Evolutionary conservation across 371 early-diverging fungal species (phyloP).

Genomic region (Mortierella sp.): DNA sequence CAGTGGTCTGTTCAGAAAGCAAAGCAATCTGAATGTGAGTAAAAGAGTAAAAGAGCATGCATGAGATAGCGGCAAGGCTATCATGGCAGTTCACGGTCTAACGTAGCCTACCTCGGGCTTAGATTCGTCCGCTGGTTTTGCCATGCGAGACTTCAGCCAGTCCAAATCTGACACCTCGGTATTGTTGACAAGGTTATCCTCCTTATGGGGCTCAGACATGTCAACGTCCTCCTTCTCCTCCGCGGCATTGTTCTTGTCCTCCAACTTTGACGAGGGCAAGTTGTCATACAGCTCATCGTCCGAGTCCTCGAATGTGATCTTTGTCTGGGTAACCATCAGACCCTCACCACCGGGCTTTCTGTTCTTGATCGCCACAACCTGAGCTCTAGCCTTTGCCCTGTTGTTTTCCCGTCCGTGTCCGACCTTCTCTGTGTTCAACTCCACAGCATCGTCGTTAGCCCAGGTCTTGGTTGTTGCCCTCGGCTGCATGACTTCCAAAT

Average conservation of each 20-base stretch:
- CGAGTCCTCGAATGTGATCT: constrained; percentile 68
- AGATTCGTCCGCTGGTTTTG: constrained; percentile 49
- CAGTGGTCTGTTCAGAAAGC: background rate
- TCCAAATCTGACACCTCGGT: constrained; percentile 73
- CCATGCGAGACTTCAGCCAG: constrained; percentile 74
- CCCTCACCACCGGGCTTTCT: constrained; percentile 72
- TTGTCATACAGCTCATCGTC: constrained; percentile 83
- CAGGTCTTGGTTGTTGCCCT: constrained; percentile 86
- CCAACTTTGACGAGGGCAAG: constrained; percentile 56
- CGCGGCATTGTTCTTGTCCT: constrained; percentile 30
- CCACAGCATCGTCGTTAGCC: constrained; percentile 88
- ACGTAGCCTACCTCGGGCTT: constrained; percentile 24
- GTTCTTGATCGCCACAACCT: constrained; percentile 64
- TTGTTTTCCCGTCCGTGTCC: constrained; percentile 32
- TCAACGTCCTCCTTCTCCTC: constrained; percentile 52
- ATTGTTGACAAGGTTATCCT: constrained; percentile 43
- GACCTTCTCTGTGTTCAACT: constrained; percentile 41
- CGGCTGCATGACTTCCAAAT: constrained; percentile 90
- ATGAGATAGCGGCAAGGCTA: no score
- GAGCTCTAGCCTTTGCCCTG: constrained; percentile 57
- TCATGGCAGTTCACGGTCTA: no score
- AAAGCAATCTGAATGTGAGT: no score
- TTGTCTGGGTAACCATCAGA: constrained; percentile 64
- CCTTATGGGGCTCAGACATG: constrained; percentile 49
- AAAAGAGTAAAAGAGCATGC: no score